A percentile compares a stretch with the other conserved stretches of the same genome.
These are phyloP conservation scores for Peronospora belbahrii DNA, from an alignment of 352 stramenopile genomes.

Conservation along the genomic window DNA sequence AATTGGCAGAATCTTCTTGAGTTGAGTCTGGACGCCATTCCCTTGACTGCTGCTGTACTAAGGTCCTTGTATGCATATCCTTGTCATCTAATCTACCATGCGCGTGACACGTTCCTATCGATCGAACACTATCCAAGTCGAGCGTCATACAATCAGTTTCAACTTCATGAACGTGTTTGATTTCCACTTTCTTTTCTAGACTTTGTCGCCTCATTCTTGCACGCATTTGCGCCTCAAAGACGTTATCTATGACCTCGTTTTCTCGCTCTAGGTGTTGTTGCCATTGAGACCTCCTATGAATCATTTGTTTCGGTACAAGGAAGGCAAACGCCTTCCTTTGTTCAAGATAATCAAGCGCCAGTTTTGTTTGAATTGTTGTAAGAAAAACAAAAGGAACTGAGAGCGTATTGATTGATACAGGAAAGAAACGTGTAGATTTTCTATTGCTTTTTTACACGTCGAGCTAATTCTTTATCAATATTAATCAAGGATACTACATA, in stretches of 20 bases:
- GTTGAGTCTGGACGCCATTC: slow-evolving; percentile 14
- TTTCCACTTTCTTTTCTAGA: slow-evolving; percentile 17
- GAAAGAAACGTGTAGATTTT: too few species aligned
- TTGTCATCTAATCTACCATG: slow-evolving; percentile 1
- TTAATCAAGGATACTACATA: too few species aligned
- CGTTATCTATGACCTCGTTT: slow-evolving; percentile 11
- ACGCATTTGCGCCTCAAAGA: slow-evolving; percentile 29
- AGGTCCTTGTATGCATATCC: background rate
- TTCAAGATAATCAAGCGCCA: slow-evolving; percentile 23
- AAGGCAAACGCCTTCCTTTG: slow-evolving; percentile 27
- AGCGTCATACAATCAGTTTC: slow-evolving; percentile 19
- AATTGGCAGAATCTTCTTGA: slow-evolving; percentile 8
- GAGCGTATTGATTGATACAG: too few species aligned
- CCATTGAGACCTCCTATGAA: slow-evolving; percentile 10
- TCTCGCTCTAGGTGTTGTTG: slow-evolving; percentile 14
- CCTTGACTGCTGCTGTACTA: background rate
- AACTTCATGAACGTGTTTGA: background rate
- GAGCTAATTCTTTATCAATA: too few species aligned
- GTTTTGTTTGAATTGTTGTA: slow-evolving; percentile 7
- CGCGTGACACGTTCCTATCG: background rate
- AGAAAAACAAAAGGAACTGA: too few species aligned
- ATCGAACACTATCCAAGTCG: slow-evolving; percentile 14
- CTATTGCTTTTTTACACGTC: too few species aligned
- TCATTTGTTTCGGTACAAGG: slow-evolving; percentile 20
- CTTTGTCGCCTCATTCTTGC: slow-evolving; percentile 23